These are phyloP conservation scores for Xylaria sp. DNA, from an alignment of 2,329 filamentous ascomycete genomes.

Conservation along the genomic window DNA sequence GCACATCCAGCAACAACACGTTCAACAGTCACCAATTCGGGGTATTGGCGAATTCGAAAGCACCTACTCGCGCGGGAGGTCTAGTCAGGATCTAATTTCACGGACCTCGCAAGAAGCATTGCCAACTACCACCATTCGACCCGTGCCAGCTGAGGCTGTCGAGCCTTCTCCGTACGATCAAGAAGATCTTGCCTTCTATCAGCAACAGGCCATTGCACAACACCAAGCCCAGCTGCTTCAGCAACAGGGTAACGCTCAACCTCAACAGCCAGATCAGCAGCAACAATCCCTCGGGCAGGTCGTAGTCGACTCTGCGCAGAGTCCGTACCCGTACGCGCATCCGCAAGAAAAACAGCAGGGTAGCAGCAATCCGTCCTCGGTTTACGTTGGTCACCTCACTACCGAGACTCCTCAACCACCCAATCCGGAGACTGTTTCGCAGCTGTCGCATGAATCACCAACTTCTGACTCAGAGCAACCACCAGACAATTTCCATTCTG, in stretches of 20 bases:
- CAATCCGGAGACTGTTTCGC: constrained; percentile 70
- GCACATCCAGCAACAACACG: constrained; percentile 35
- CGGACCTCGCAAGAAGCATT: constrained; percentile 55
- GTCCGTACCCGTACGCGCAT: constrained; percentile 51
- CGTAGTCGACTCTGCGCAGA: constrained; percentile 54
- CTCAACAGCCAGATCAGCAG: constrained; percentile 50
- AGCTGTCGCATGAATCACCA: constrained; percentile 70
- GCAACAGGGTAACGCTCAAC: constrained; percentile 31
- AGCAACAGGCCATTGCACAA: constrained; percentile 50
- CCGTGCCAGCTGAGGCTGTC: constrained; percentile 58
- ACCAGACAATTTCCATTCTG: constrained; percentile 55
- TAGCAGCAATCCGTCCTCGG: constrained; percentile 42
- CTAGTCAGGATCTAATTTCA: constrained; percentile 54
- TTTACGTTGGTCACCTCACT: constrained; percentile 46
- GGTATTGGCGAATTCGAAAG: constrained; percentile 55
- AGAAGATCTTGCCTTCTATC: constrained; percentile 57
- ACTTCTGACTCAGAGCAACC: constrained; percentile 60
- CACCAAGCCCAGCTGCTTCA: constrained; percentile 41
- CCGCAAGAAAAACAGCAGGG: constrained; percentile 48
- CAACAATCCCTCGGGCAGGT: constrained; percentile 51
- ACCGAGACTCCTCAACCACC: constrained; percentile 52
- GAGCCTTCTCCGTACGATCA: constrained; percentile 57
- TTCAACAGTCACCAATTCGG: constrained; percentile 58
- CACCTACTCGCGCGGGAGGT: constrained; percentile 50
- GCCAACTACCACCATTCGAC: constrained; percentile 60